Base-by-base conservation (phyloP, 192 early-diverging fungal genomes). In the Dissophora ornata region DNA sequence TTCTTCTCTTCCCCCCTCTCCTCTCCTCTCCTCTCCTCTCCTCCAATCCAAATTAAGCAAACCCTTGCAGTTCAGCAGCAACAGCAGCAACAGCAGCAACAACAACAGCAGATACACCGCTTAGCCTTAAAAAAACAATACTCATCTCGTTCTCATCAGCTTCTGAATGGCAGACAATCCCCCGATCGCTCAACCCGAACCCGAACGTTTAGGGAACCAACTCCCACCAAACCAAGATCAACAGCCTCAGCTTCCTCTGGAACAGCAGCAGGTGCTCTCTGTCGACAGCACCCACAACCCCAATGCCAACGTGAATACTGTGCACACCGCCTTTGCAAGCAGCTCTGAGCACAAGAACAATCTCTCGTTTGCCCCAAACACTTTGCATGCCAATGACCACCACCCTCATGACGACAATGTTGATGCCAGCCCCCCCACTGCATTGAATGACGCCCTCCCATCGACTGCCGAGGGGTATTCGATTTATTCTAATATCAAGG, bases 401-500 rank as follows among this genome's bases (percentile, higher is more conserved):
- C 24, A 44, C 42, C 18, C 25, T 28, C 40, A 28, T 28, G 19
- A n/a, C 7, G 26, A 0, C 11, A 33, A 2, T 36, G 29, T 5
- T 32, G 64, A 24, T n/a, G 42, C 11, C 19, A 38, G 48, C 16
- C 19, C 47, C 3, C 50, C 68, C 28, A 28, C 59, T 15, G 12
- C 24, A n/a, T 22, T 69, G 29, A 50, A 48, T 3, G 38, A 40
- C 0, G 41, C 29, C 26, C 9, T 22, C 12, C 33, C 67, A 7
- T 48, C 56, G 25, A 62, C 47, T 24, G 44, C 47, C 28, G 68
- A 70, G 26, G 58, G 68, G 2, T 70, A 70, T 38, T 70, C 68
- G 21, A 70, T 70, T 28, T 70, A 70, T 33, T 70, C 68, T 41
- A 70, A 70, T 52, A 60, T 70, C 34, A 70, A 70, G 52, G 68